Conservation (phyloP, 2,329 filamentous ascomycete species). For the Aspergillus udagawae region DNA sequence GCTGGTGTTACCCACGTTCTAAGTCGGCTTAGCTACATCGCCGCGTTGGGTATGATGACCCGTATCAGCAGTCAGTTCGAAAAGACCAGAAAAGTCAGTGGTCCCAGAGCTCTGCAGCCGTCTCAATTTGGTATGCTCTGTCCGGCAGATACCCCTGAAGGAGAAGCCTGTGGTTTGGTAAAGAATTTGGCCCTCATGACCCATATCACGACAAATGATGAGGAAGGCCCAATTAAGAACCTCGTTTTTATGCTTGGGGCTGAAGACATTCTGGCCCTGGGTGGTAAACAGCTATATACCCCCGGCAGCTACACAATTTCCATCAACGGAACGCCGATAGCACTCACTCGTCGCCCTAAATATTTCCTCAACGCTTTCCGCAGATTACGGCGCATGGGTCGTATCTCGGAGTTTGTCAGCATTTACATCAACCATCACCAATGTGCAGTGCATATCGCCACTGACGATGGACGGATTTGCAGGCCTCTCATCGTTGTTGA, state of each 20-base stretch:
- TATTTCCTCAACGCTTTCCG: slow-evolving; percentile 81
- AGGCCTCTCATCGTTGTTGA: slow-evolving; percentile 94
- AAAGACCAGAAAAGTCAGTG: slow-evolving; percentile 94
- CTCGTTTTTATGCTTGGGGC: slow-evolving; percentile 83
- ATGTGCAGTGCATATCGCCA: slow-evolving; percentile 87
- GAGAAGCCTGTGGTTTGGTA: slow-evolving; percentile 94
- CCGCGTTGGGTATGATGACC: slow-evolving; percentile 98
- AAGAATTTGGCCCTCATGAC: slow-evolving; percentile 99
- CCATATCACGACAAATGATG: slow-evolving; percentile 94
- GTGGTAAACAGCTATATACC: slow-evolving; percentile 81
- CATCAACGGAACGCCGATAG: slow-evolving; percentile 91
- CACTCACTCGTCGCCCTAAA: slow-evolving; percentile 80
- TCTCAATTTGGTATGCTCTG: slow-evolving; percentile 99
- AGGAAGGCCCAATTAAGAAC: slow-evolving; percentile 83
- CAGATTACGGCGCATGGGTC: slow-evolving; percentile 79
- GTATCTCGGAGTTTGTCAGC: slow-evolving; percentile 93
- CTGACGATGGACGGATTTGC: slow-evolving; percentile 94
- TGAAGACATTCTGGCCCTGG: slow-evolving; percentile 73
- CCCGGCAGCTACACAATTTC: slow-evolving; percentile 85
- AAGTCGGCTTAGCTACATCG: slow-evolving; percentile 93
- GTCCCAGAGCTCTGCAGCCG: slow-evolving; percentile 89
- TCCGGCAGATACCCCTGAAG: slow-evolving; percentile 95
- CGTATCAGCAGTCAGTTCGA: slow-evolving; percentile 98
- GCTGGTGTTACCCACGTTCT: slow-evolving; percentile 95
- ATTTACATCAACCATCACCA: slow-evolving; percentile 95